Base-by-base conservation (phyloP, 225 moss, liverwort and hornwort species). In the Physcomitrium patens region DNA sequence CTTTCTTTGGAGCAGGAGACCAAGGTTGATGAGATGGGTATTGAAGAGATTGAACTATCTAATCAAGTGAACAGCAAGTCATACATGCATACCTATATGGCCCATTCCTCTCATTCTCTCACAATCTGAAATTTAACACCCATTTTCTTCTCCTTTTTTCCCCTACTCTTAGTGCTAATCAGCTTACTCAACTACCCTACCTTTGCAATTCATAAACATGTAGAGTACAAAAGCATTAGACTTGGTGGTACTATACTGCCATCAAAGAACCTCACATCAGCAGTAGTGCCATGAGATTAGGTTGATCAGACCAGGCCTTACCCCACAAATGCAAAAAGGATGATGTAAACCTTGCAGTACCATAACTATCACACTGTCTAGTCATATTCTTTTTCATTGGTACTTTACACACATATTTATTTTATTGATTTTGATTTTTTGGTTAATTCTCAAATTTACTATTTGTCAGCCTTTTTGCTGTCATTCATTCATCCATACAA, bases 401-500 rank as follows among this genome's bases (percentile, higher is more conserved):
- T 75, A 49, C 20, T 0, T 48, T 31, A 11, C 8, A 11, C 46
- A 2, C 31, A 37, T 37, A 1, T 37, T 37, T 7, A 37, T 37
- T 4, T 37, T 37, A 1, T 37, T 31, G 2, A 2, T 37, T 37
- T 7, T 37, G 1, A 1, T 37, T 4, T 4, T 37, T 37, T 7
- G 7, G 31, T 3, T 37, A 37, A 37, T 2, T 2, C 5, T 4
- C 4, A 37, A 7, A 4, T 4, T 37, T 37, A 7, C 31, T 37
- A 7, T 7, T 28, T 18, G 19, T 68, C 68, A 46, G 52, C 15
- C 15, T 49, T 1, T 45, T 12, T 9, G 42, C n/a, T n/a, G n/a
- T n/a, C n/a, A n/a, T n/a, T 62, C 81, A 68, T 67, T 45, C 54
- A 71, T 70, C 27, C 45, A n/a, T n/a, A 10, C 12, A 23, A 46